phyloP scores from a whole-genome alignment of 2,329 filamentous ascomycete species.

The Neurospora sp. region DNA sequence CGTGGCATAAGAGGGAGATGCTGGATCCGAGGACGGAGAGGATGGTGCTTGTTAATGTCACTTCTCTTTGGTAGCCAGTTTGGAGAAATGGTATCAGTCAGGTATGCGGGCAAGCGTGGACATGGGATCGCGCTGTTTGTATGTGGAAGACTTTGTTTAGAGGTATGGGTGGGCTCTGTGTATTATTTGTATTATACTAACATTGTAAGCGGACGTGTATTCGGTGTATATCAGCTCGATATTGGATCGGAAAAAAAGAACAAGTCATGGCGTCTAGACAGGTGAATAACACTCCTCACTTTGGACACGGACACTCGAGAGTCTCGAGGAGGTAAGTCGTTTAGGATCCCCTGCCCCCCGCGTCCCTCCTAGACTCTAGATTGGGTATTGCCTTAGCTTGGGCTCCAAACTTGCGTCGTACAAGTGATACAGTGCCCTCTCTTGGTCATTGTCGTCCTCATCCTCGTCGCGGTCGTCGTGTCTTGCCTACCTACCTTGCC shows the following conservation, averaged over 20 bases:
- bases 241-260: not conserved
- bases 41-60: conserved; percentile 19
- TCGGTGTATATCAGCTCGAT: not conserved
- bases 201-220: no score
- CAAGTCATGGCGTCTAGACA: not conserved
- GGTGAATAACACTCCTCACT: not conserved
- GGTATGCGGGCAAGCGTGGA: not conserved
- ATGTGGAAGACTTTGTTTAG: not conserved
- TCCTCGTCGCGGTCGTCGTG: not conserved
- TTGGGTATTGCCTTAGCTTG: not conserved
- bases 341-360: not conserved
- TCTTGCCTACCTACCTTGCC: not conserved
- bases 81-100: no score
- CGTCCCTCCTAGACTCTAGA: not conserved
- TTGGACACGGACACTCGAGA: not conserved
- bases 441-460: not conserved
- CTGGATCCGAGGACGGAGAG: conserved; percentile 13
- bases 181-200: not conserved
- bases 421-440: not conserved
- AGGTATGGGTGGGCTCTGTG: not conserved
- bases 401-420: not conserved
- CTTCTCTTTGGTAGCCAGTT: conserved; percentile 19
- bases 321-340: not conserved
- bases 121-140: not conserved
- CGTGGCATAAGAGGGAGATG: conserved; percentile 32